Base-by-base conservation (phyloP, 2,329 filamentous ascomycete species). In the Botrytis galanthina region DNA sequence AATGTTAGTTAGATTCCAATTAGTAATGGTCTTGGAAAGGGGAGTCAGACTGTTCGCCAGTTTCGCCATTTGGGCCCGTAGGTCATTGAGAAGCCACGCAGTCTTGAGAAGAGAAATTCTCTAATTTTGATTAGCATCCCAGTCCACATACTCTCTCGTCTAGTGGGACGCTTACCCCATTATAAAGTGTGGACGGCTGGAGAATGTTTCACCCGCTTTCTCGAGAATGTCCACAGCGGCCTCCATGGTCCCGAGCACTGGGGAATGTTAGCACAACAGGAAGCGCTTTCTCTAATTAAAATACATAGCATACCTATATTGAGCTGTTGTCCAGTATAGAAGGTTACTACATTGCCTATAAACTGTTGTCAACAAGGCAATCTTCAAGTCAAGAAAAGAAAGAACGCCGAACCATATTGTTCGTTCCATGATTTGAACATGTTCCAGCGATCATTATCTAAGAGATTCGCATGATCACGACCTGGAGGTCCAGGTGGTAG, bases 21-120 rank as follows among this genome's bases (percentile, higher is more conserved):
- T 35, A 18, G 59, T 12, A 9, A 61, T 6, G 7, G 3, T 61
- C 37, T 61, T 39, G 35, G 26, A 54, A 54, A 29, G 4, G 59
- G 59, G 22, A 18, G 35, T 39, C 59, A 39, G 7, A 61, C 59
- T 37, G 59, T 61, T 61, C 59, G 59, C 59, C 59, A 61, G 37
- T 61, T 61, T 61, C 59, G 22, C 59, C 59, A 61, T 39, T 61
- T 61, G 16, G 59, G 59, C 35, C 35, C 59, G 59, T 61, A 61
- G 22, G 59, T 61, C 59, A 61, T 61, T 61, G 59, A 61, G 35
- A 61, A 61, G 59, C 59, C 59, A 61, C 59, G 59, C 59, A 61
- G 35, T 26, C 59, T 61, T 39, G 59, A 61, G 26, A 61, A 61
- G 35, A 61, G 59, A 39, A 61, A 61, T 37, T 61, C 59, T 0